Evolutionary conservation across 31 red algal genomes (phyloP), one percentile per base, ranked within the genome.

Genomic region (Odonthalia washingtoniensis): DNA sequence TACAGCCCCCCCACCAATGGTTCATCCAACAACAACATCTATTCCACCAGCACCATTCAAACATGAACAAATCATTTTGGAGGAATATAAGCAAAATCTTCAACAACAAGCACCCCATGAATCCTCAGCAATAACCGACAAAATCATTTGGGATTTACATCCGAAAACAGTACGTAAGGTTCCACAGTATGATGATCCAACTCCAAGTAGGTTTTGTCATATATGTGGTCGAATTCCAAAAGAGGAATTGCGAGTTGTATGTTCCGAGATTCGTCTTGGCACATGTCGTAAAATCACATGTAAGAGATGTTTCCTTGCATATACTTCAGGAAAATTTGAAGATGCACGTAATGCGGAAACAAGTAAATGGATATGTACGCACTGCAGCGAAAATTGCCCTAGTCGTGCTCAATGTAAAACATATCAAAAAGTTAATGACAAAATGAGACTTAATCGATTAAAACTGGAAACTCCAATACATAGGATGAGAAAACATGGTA

Each of bases 331-430:
- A 28, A n/a, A 70, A 46, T 95, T 85, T 37, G 92, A 85, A 67
- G 57, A 42, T n/a, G 92, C 89, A 28, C 6, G 46, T 70, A 53
- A 28, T 30, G 31, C 60, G 35, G 46, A 67, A 12, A 16, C 16
- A n/a, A 17, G n/a, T 12, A 4, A 3, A 4, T 95, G 92, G 92
- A n/a, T 83, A 40, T 95, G 92, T 33, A 52, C 92, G 61, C 92
- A 95, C 69, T 95, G 92, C 70, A 63, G 42, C 34, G 92, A 37
- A 38, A 45, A 40, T 9, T 95, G 92, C 81, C 92, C 92, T 40
- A 21, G 73, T n/a, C 87, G 89, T 38, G 88, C 92, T 43, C 92
- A 92, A 69, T 95, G 92, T 38, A 61, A 74, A 52, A 95, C 85
- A 1, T 95, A 95, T 67, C 53, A 77, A 72, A 63, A 82, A 35